These are phyloP conservation scores for Rhododendron griersonianum DNA, from an alignment of 148 eudicot species.

Conservation along the genomic window DNA sequence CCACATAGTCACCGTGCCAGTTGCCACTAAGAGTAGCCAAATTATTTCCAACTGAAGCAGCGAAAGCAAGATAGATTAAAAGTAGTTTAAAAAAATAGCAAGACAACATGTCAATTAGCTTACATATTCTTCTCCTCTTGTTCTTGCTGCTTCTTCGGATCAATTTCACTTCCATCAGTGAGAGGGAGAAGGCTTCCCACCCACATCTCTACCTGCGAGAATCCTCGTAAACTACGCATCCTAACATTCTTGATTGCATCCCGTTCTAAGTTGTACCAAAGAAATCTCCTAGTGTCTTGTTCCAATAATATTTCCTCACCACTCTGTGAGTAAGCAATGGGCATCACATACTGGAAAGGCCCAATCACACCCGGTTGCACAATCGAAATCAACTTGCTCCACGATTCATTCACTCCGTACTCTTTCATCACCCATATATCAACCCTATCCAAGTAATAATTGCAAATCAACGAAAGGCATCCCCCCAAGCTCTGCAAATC, in stretches of 20 bases:
- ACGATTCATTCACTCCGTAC: constrained; percentile 39
- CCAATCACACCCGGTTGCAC: neutral
- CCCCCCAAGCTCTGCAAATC: constrained; percentile 22
- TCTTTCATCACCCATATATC: constrained; percentile 54
- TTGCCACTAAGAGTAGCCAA: neutral
- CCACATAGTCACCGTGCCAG: neutral
- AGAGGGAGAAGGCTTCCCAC: constrained; percentile 43
- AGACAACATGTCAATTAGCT: neutral
- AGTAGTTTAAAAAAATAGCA: neutral
- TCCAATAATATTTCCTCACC: constrained; percentile 34
- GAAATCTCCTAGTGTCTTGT: constrained; percentile 13
- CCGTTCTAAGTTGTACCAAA: constrained; percentile 35
- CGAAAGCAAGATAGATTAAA: neutral
- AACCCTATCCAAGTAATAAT: constrained; percentile 5
- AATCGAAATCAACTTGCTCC: constrained; percentile 38
- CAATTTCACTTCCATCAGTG: neutral
- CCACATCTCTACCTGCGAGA: constrained; percentile 11
- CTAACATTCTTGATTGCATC: constrained; percentile 11
- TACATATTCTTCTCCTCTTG: constrained; percentile 16
- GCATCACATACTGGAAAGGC: constrained; percentile 18
- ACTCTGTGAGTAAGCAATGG: constrained; percentile 28
- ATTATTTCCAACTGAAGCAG: neutral
- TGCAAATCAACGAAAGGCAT: constrained; percentile 20
- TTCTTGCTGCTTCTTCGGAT: neutral
- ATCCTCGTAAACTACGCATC: constrained; percentile 6